Base-by-base conservation (phyloP, 2,329 filamentous ascomycete species). In the Pseudocercospora musae region DNA sequence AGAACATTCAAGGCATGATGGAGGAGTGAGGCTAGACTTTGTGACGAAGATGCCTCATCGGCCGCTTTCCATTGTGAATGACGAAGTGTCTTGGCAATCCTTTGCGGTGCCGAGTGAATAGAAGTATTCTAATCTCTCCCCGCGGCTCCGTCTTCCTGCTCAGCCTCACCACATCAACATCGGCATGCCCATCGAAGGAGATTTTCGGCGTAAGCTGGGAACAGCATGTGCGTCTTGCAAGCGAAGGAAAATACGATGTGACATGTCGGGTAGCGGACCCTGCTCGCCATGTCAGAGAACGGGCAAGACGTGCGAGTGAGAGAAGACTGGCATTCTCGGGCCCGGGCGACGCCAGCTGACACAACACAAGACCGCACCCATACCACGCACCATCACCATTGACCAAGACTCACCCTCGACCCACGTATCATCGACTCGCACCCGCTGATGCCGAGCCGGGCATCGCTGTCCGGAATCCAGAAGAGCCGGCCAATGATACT, bases 151-250 rank as follows among this genome's bases (percentile, higher is more conserved):
- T n/a, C n/a, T n/a, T n/a, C n/a, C n/a, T n/a, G n/a, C n/a, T n/a
- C n/a, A n/a, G n/a, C n/a, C n/a, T n/a, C n/a, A n/a, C n/a, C n/a
- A n/a, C n/a, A n/a, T n/a, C n/a, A n/a, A n/a, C n/a, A n/a, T n/a
- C n/a, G n/a, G n/a, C n/a, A n/a, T n/a, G n/a, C n/a, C n/a, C n/a
- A n/a, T n/a, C n/a, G n/a, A n/a, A n/a, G n/a, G n/a, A n/a, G n/a
- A n/a, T n/a, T n/a, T n/a, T n/a, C n/a, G n/a, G n/a, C n/a, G n/a
- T n/a, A n/a, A n/a, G n/a, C n/a, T 13, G 11, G 3, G 2, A 15
- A 64, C 62, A 10, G 62, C 62, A 15, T 64, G 62, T n/a, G 2
- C 21, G 6, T 21, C 54, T 11, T 64, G 62, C 55, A 60, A 61
- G 37, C 18, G 29, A 31, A 48, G 62, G 7, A 64, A 64, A 48